Conservation (phyloP, 257 asterid genomes). For the Thymus quinquecostatus region DNA sequence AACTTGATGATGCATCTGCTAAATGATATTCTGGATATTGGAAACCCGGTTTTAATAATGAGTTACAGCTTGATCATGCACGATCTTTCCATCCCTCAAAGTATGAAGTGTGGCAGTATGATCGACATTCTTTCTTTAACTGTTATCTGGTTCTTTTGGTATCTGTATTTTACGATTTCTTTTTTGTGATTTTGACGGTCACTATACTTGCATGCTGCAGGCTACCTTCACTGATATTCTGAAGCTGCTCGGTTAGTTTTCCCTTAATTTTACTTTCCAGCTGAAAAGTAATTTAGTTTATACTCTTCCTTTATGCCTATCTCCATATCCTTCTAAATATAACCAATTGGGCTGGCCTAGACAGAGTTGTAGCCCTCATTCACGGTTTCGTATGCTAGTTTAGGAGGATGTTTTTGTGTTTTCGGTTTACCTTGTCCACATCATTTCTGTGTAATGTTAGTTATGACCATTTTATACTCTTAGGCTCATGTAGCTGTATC, state of each 20-base stretch:
- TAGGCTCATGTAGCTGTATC: neutral
- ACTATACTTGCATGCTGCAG: conserved; percentile 48
- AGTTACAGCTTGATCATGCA: neutral
- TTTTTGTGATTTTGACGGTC: neutral
- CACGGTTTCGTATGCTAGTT: neutral
- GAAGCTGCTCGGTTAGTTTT: conserved; percentile 76
- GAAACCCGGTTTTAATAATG: neutral
- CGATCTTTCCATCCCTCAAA: neutral
- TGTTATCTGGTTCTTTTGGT: neutral
- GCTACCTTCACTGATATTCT: conserved; percentile 95
- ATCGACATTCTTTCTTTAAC: neutral
- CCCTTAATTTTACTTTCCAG: neutral
- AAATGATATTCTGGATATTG: conserved; percentile 1
- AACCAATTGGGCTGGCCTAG: neutral
- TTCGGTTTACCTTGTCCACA: neutral
- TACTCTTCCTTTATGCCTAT: neutral
- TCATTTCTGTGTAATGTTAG: neutral
- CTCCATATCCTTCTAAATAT: neutral
- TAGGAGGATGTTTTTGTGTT: conserved; percentile 2
- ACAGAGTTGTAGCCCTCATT: neutral
- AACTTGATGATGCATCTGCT: conserved; percentile 15
- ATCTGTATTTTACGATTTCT: neutral
- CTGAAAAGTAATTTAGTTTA: neutral
- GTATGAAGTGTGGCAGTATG: neutral
- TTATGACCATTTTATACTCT: neutral